Evolutionary conservation across 2,329 filamentous ascomycete species (phyloP), one percentile per base, ranked within the genome.

Genomic region (Cordyceps cicadae): DNA sequence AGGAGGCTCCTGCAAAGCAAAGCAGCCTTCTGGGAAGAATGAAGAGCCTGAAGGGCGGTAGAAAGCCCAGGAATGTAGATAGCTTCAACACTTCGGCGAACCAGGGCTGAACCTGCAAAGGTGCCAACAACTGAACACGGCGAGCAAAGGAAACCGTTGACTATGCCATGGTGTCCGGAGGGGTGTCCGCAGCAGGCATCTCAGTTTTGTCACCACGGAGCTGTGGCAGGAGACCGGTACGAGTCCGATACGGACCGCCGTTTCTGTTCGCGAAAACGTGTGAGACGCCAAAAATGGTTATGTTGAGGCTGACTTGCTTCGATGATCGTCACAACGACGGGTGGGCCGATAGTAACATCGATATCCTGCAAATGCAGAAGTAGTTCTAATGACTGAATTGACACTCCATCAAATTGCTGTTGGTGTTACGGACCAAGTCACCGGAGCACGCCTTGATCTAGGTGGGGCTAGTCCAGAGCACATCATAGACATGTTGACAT

Each of bases 41-140:
- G 77, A 92, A 90, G 81, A 91, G 87, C 73, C 76, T 94, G 74
- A 92, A 90, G 77, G 87, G 87, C 55, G 84, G 85, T 37, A 81
- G 86, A 65, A 70, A 72, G 62, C 67, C 72, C 52, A 68, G 76
- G 74, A 67, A 73, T 71, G 62, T 75, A 71, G 65, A 71, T 68
- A 64, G 70, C 66, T 66, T 71, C 68, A 60, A 67, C 19, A 29
- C 48, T 9, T 26, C 53, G 34, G 46, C 48, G 19, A 61, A 34
- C 19, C 59, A 61, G 45, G 39, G 53, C 8, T 61, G 52, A 61
- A 19, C 59, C 58, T 64, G 62, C 37, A 60, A 26, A n/a, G 17
- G 34, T 43, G 43, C 29, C 2, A 15, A 43, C 17, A 19, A 58
- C 12, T 19, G 55, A 41, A n/a, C 14, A 49, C 17, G 46, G 34